Evolutionary conservation across 371 early-diverging fungal species (phyloP).

Genomic region (Sanchytrium tribonematis): DNA sequence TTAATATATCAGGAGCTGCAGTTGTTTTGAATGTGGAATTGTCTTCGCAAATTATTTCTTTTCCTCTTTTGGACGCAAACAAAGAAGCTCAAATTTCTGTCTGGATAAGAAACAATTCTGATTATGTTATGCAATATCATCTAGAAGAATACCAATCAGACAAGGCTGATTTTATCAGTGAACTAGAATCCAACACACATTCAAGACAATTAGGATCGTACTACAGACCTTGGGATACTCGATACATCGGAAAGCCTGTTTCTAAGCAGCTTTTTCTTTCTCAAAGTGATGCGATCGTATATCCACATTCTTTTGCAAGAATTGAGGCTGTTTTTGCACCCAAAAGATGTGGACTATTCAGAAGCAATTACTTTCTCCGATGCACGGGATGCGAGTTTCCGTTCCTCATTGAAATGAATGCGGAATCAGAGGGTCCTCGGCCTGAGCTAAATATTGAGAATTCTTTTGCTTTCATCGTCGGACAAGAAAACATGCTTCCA

Average conservation of each 20-base stretch:
- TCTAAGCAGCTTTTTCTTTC: neutral
- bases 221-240: neutral
- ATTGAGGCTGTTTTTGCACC: neutral
- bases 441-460: neutral
- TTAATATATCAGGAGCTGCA: neutral
- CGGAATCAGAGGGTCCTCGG: neutral
- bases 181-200: neutral
- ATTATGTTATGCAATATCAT: neutral
- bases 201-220: neutral
- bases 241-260: neutral
- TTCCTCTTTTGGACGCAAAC: neutral
- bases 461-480: neutral
- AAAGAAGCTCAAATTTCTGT: neutral
- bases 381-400: neutral
- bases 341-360: neutral
- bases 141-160: neutral
- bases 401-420: neutral
- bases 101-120: neutral
- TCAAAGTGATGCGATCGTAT: neutral
- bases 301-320: neutral
- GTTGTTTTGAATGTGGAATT: neutral
- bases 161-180: neutral
- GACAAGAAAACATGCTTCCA: neutral
- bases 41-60: neutral
- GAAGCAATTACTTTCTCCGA: neutral